Percentiles rank a stretch among this genome's conserved stretches.
Conservation (phyloP, 2,329 filamentous ascomycete species). For the Colletotrichum sp. region DNA sequence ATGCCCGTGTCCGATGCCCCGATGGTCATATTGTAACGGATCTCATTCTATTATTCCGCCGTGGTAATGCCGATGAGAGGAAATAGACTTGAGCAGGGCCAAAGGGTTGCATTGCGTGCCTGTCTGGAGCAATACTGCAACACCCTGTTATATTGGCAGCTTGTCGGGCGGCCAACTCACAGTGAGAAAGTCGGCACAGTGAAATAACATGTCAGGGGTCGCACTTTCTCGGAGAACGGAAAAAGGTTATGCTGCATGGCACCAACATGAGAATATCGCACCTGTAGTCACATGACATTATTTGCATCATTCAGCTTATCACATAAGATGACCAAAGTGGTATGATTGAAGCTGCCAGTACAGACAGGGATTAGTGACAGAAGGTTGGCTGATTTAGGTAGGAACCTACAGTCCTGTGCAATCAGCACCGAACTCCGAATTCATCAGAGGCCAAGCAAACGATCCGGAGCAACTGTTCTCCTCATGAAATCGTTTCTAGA, state of each 20-base stretch:
- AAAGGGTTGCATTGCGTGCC: background rate
- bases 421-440: background rate
- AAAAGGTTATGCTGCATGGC: background rate
- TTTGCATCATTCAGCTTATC: background rate
- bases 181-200: background rate
- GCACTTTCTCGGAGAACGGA: rapidly evolving
- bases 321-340: background rate
- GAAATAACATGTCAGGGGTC: rapidly evolving
- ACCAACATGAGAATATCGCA: background rate
- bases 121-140: background rate
- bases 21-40: rapidly evolving
- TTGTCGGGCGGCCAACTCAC: background rate
- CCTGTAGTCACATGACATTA: background rate
- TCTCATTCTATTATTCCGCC: background rate
- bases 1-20: background rate
- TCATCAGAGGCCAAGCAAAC: rapidly evolving
- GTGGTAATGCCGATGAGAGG: background rate
- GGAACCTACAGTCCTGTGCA: background rate
- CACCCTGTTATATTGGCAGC: rapidly evolving
- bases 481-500: background rate
- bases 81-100: background rate
- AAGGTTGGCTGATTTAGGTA: background rate
- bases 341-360: background rate
- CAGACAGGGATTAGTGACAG: background rate
- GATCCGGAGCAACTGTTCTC: rapidly evolving